Evolutionary conservation across 129 eudicot genomes (phyloP).

Genomic region (Flaveria linearis): DNA sequence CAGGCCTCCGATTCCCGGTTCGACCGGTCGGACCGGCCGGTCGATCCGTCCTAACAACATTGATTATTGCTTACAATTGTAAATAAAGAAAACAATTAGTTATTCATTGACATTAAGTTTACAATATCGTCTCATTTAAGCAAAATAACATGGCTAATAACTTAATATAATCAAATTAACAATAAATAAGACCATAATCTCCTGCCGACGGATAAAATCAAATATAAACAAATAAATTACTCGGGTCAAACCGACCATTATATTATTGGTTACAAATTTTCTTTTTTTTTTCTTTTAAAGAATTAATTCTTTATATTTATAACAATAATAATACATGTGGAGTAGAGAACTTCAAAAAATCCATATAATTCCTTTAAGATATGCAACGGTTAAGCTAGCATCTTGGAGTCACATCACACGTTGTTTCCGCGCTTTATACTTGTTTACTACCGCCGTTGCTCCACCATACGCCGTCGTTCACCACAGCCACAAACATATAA

Average conservation of each 20-base stretch:
- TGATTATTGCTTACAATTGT: not conserved
- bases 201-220: not conserved
- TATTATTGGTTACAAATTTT: not conserved
- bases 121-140: not conserved
- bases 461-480: constrained; percentile 4
- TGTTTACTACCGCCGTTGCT: constrained; percentile 29
- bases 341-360: constrained; percentile 14
- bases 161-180: not conserved
- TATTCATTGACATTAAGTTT: not conserved
- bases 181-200: not conserved
- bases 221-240: not conserved
- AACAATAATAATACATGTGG: not conserved
- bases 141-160: not conserved
- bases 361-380: not conserved
- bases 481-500: not conserved
- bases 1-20: no score
- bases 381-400: constrained; percentile 29
- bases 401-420: not conserved
- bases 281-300: not conserved
- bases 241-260: constrained; percentile 18
- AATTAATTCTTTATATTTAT: no score
- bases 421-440: constrained; percentile 7
- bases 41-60: no score
- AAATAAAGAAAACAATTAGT: not conserved
- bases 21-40: no score